These are phyloP conservation scores for Herpetospermum pedunculosum DNA, from an alignment of 306 rosid species.

Conservation along the genomic window DNA sequence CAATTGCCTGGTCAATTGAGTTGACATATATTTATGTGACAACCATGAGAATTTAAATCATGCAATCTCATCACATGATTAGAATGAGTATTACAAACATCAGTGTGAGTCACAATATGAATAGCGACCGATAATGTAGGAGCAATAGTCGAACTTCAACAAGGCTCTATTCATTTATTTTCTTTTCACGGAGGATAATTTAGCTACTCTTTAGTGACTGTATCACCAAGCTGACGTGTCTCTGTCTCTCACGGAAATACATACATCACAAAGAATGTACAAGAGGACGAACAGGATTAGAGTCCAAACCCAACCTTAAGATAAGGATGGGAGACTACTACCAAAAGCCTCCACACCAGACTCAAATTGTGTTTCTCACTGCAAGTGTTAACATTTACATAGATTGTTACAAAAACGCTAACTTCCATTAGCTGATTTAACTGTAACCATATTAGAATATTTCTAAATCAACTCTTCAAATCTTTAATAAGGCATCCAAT, in stretches of 20 bases:
- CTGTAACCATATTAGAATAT: background rate
- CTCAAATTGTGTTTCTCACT: slow-evolving; percentile 4
- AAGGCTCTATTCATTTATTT: background rate
- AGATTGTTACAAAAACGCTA: background rate
- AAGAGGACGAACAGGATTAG: background rate
- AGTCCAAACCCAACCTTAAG: slow-evolving; percentile 2
- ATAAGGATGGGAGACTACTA: background rate
- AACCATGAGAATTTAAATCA: background rate
- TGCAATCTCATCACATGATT: background rate
- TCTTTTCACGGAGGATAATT: background rate
- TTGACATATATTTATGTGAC: background rate
- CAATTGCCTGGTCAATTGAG: slow-evolving; percentile 56
- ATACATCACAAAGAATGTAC: background rate
- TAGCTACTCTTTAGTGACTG: background rate
- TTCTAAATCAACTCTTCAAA: background rate
- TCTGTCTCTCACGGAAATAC: background rate
- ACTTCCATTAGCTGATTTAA: background rate
- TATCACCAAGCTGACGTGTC: background rate
- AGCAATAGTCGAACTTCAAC: background rate
- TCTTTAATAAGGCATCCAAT: background rate
- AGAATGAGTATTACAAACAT: background rate
- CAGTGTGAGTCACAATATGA: background rate
- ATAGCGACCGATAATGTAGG: background rate
- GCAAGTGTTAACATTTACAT: background rate
- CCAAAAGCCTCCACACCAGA: background rate